Percentiles rank a stretch among this genome's conserved stretches.
phyloP scores from a whole-genome alignment of 2,329 filamentous ascomycete genomes.

The Nigrospora sphaerica region DNA sequence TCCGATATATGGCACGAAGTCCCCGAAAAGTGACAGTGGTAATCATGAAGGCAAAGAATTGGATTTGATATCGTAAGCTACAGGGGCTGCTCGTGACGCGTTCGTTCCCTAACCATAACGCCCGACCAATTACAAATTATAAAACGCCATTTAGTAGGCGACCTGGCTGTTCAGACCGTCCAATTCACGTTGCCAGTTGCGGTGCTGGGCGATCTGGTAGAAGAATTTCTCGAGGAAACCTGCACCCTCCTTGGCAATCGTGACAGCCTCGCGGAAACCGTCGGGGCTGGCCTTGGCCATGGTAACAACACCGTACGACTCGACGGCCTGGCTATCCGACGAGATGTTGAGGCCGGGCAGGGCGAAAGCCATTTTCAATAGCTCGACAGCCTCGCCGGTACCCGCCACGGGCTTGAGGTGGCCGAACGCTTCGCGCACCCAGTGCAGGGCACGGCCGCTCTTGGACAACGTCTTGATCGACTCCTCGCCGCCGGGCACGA shows the following conservation, averaged over 20 bases:
- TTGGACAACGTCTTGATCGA: slow-evolving; percentile 56
- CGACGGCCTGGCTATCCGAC: slow-evolving; percentile 41
- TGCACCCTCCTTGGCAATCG: slow-evolving; percentile 59
- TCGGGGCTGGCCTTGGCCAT: slow-evolving; percentile 44
- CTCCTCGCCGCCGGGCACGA: slow-evolving; percentile 64
- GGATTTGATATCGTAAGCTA: no score
- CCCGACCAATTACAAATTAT: no score
- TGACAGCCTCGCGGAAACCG: slow-evolving; percentile 52
- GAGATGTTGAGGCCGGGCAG: slow-evolving; percentile 35
- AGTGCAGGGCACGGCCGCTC: slow-evolving; percentile 68
- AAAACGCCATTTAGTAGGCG: slow-evolving; percentile 50
- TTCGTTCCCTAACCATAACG: no score
- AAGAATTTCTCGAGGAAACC: slow-evolving; percentile 68
- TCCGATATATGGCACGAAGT: no score
- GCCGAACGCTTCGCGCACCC: slow-evolving; percentile 73
- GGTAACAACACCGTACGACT: slow-evolving; percentile 75
- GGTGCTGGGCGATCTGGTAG: slow-evolving; percentile 62
- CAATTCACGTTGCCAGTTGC: slow-evolving; percentile 67
- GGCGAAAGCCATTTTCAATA: slow-evolving; percentile 46
- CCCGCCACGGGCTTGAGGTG: slow-evolving; percentile 75
- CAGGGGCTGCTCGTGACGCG: no score
- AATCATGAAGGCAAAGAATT: no score
- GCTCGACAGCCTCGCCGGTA: slow-evolving; percentile 61
- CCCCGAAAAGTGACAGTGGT: no score
- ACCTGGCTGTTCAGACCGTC: slow-evolving; percentile 61